Conservation (phyloP, 331 rosid species). For the Acacia pycnantha region DNA sequence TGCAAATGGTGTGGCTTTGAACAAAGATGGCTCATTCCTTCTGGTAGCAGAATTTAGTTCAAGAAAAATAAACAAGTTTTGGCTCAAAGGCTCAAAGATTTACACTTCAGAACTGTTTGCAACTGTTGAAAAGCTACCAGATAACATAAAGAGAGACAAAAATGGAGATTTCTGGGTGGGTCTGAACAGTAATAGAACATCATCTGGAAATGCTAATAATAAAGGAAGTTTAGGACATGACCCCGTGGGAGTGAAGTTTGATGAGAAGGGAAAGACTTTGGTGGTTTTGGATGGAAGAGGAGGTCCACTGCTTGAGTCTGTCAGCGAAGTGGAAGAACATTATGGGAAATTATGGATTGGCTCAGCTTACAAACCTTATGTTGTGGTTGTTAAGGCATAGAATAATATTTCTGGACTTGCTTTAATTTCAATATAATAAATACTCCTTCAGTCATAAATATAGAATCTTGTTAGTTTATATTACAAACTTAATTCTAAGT, state of each 20-base stretch:
- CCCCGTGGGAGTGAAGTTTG: neutral
- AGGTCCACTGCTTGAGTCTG: neutral
- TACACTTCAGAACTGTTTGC: slow-evolving; percentile 16
- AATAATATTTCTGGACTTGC: neutral
- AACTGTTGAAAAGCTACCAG: slow-evolving; percentile 35
- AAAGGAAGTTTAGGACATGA: neutral
- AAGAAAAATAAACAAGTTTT: slow-evolving; percentile 25
- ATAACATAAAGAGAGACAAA: slow-evolving; percentile 43
- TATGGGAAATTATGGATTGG: slow-evolving; percentile 32
- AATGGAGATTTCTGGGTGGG: slow-evolving; percentile 51
- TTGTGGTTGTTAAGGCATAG: neutral
- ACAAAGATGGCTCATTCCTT: neutral
- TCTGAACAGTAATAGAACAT: slow-evolving; percentile 25
- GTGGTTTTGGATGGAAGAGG: neutral
- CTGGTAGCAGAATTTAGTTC: neutral
- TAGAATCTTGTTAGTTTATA: too few relatives aligned
- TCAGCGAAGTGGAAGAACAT: slow-evolving; percentile 48
- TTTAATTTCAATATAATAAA: neutral
- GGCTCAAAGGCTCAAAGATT: slow-evolving; percentile 43
- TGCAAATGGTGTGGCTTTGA: neutral
- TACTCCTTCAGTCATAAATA: too few relatives aligned
- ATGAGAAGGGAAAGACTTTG: neutral
- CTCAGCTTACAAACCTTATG: neutral
- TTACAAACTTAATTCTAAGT: too few relatives aligned
- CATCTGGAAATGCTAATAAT: neutral